A percentile compares a stretch with the other conserved stretches of the same genome.
Evolutionary conservation across 2,329 filamentous ascomycete genomes (phyloP).

Genomic region (Didymella pinodella): DNA sequence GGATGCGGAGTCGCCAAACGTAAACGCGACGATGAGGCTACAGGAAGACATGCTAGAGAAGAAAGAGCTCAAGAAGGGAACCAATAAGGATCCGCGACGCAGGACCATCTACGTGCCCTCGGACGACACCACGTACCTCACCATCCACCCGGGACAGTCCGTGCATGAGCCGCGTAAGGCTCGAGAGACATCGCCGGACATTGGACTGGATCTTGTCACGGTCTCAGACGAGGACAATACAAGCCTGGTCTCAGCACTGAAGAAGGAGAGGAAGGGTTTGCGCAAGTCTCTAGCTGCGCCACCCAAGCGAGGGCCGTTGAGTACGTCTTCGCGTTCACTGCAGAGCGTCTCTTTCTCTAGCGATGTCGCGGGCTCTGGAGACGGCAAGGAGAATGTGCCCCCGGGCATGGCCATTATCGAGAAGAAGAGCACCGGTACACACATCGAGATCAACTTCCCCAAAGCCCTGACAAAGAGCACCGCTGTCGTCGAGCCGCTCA

Average conservation of each 20-base stretch:
- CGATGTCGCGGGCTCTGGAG: conserved; percentile 62
- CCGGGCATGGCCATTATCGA: conserved; percentile 54
- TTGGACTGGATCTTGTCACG: conserved; percentile 50
- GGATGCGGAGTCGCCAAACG: conserved; percentile 35
- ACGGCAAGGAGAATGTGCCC: conserved; percentile 70
- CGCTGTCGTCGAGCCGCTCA: conserved; percentile 23
- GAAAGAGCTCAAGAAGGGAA: conserved; percentile 42
- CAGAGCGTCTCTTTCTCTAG: conserved; percentile 54
- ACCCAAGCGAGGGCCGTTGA: conserved; percentile 61
- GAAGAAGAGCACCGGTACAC: conserved; percentile 36
- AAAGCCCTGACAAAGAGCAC: conserved; percentile 39
- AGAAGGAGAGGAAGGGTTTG: conserved; percentile 45
- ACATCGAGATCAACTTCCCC: conserved; percentile 45
- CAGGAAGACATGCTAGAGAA: conserved; percentile 42
- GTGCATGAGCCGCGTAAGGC: conserved; percentile 36
- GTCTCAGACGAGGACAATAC: conserved; percentile 51
- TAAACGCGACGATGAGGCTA: conserved; percentile 42
- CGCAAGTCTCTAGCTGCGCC: conserved; percentile 56
- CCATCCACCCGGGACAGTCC: conserved; percentile 59
- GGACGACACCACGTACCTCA: conserved; percentile 61
- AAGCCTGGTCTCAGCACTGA: conserved; percentile 39
- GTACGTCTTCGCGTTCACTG: conserved; percentile 48
- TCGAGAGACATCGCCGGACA: conserved; percentile 47
- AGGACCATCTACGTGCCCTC: conserved; percentile 61
- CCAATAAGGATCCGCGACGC: conserved; percentile 54